These are phyloP conservation scores for Botryotinia globosa DNA, from an alignment of 2,329 filamentous ascomycete species.

Conservation along the genomic window DNA sequence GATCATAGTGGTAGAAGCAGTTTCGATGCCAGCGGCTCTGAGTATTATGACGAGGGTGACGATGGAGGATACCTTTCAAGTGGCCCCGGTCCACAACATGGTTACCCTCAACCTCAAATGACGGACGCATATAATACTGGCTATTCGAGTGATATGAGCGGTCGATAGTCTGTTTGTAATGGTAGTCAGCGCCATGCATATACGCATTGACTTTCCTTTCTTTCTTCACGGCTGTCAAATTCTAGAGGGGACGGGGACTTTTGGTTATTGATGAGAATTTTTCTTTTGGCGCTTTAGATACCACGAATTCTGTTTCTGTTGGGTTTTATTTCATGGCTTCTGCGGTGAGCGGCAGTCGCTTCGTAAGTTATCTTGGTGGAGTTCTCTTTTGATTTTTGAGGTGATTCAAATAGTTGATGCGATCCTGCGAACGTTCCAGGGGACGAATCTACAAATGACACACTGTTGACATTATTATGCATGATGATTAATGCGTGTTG, in stretches of 20 bases:
- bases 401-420: background rate
- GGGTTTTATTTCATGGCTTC: conserved; percentile 15
- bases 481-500: background rate
- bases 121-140: conserved; percentile 33
- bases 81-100: conserved; percentile 37
- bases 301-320: conserved; percentile 30
- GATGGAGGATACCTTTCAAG: conserved; percentile 63
- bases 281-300: conserved; percentile 36
- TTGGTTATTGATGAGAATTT: conserved; percentile 18
- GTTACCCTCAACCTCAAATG: conserved; percentile 35
- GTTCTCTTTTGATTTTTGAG: background rate
- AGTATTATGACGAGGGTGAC: conserved; percentile 70
- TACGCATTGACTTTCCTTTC: conserved; percentile 13
- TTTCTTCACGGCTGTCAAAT: conserved; percentile 17
- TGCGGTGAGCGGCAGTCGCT: background rate
- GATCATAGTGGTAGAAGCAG: conserved; percentile 76
- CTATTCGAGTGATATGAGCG: conserved; percentile 38
- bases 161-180: conserved; percentile 25
- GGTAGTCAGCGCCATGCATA: background rate
- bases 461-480: background rate
- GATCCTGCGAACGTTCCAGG: background rate
- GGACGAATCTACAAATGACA: background rate
- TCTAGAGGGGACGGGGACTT: conserved; percentile 11
- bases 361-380: background rate
- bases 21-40: conserved; percentile 71